Conservation (phyloP, 169 alveolate genomes). For the Plasmodium gonderi region DNA sequence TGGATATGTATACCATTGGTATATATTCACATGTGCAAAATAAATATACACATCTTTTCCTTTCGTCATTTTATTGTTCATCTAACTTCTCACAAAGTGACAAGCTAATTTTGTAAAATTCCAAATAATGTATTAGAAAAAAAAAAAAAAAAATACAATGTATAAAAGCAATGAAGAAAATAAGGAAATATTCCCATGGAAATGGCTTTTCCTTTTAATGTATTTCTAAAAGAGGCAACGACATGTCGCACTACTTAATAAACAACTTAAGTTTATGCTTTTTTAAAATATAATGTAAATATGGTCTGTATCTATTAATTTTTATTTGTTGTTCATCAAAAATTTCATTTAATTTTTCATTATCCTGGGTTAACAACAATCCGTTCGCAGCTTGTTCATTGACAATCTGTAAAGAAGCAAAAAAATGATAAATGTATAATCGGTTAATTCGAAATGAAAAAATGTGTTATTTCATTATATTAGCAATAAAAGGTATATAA, state of each 20-base stretch:
- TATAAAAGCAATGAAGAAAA: not conserved
- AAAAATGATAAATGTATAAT: not conserved
- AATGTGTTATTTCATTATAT: not conserved
- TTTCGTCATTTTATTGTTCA: not conserved
- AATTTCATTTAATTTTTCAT: conserved; percentile 71
- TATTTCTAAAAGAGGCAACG: not conserved
- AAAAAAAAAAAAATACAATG: not conserved
- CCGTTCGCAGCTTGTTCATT: conserved; percentile 75
- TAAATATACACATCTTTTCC: not conserved
- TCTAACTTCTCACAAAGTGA: not conserved
- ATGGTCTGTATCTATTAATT: conserved; percentile 73
- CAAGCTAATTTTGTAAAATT: not conserved
- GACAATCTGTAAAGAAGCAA: conserved; percentile 46
- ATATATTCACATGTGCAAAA: not conserved
- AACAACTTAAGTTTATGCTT: conserved; percentile 37
- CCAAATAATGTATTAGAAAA: not conserved
- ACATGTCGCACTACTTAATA: conserved; percentile 1
- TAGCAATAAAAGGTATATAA: not conserved
- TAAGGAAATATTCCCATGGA: not conserved
- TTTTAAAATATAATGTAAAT: conserved; percentile 64
- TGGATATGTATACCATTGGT: not conserved
- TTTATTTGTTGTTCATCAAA: conserved; percentile 73
- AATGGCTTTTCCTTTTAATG: not conserved
- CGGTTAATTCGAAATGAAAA: not conserved
- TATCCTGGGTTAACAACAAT: conserved; percentile 66